Evolutionary conservation across 495 filamentous ascomycete genomes (phyloP), one percentile per base, ranked within the genome.

Genomic region (Xylaria scruposa): DNA sequence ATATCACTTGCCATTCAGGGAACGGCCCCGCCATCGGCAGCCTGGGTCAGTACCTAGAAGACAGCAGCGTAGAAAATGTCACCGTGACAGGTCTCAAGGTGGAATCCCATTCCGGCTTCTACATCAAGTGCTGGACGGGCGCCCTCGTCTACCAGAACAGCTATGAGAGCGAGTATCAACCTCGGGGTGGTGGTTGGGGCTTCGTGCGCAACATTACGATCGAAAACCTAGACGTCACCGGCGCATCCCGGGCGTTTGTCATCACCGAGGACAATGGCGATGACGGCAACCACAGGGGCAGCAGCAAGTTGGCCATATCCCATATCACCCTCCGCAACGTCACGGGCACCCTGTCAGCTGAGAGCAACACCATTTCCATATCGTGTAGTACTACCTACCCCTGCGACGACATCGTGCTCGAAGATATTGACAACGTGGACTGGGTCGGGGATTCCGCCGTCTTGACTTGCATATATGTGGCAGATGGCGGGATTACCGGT

Each of bases 41-140:
- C 76, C 80, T 88, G 12, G 87, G 87, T 36, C 87, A 90, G 71
- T 90, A 89, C 67, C 82, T 87, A 3, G 87, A 89, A 71, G 88
- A 89, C 72, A 82, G 83, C 2, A 81, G 80, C 29, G 87, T 87
- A 2, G 75, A 75, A 24, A 86, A 89, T 15, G 40, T 44, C 40
- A 44, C 40, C 12, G 40, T 44, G 40, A 44, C 40, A 44, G 40
- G 15, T 15, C 10, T 44, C 40, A 44, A 15, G 40, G 40, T 44
- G 40, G 13, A 44, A 12, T 44, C 40, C 40, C 40, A 15, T 44
- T 31, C 12, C 4, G 38, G 36, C 33, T 24, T 59, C 53, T 89
- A 89, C 70, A 88, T 90, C 77, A 90, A 89, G 70, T 88, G 87
- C 10, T 90, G 87, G 86, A 78, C 87, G 13, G 86, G 88, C 15